phyloP scores from a whole-genome alignment of 306 rosid species.

The Sesbania bispinosa region DNA sequence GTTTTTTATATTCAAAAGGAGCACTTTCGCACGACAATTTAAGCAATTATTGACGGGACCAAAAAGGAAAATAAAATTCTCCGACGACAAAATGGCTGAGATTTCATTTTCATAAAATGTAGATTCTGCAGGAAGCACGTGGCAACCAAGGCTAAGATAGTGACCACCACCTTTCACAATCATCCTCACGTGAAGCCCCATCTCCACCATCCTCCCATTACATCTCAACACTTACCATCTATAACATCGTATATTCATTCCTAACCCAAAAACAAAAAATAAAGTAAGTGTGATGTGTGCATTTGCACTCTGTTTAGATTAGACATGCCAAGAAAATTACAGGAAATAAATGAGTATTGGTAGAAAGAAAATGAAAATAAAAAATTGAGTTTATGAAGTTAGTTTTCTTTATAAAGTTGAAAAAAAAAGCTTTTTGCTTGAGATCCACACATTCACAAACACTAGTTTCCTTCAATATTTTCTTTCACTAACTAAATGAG shows the following conservation, averaged over 20 bases:
- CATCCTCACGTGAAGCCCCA: constrained; percentile 30
- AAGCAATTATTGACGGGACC: constrained; percentile 1
- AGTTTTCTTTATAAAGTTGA: no score
- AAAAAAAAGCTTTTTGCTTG: no score
- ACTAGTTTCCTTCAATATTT: no score
- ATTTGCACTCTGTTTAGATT: no score
- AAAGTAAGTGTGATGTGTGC: no score
- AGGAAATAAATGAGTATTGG: no score
- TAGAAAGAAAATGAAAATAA: no score
- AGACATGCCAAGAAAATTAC: no score
- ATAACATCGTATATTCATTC: background rate
- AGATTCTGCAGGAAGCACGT: constrained; percentile 16
- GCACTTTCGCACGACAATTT: background rate
- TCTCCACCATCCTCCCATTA: background rate
- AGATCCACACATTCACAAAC: no score
- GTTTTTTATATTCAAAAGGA: background rate
- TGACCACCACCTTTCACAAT: background rate
- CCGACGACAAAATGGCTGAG: background rate
- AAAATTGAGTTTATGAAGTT: no score
- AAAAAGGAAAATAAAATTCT: background rate
- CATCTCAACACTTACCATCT: background rate
- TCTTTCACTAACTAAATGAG: no score
- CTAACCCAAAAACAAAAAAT: background rate
- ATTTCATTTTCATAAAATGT: background rate
- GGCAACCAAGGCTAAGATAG: background rate